These are phyloP conservation scores for Annulohypoxylon bovei DNA, from an alignment of 495 filamentous ascomycete genomes.

Conservation along the genomic window DNA sequence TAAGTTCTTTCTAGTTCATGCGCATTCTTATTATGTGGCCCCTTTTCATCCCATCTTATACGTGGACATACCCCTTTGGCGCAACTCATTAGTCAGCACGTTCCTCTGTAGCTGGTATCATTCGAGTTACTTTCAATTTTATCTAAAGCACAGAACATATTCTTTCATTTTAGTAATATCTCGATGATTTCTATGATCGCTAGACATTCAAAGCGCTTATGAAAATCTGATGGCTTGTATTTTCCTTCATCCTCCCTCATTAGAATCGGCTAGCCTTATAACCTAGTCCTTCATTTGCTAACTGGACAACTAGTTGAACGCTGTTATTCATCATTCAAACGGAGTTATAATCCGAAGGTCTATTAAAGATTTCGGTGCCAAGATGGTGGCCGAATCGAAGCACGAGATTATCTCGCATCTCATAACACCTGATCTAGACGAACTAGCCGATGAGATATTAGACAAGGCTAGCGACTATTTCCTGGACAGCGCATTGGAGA, in stretches of 20 bases:
- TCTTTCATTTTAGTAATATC: not conserved
- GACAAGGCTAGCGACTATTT: slow-evolving; percentile 56
- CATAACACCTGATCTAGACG: slow-evolving; percentile 48
- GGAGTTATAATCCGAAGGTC: slow-evolving; percentile 52
- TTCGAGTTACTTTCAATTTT: not conserved
- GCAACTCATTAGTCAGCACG: not conserved
- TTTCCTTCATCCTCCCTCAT: not conserved
- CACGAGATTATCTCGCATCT: slow-evolving; percentile 54
- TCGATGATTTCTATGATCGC: not conserved
- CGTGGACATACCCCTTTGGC: not conserved
- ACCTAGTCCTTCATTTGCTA: not conserved
- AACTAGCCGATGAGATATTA: slow-evolving; percentile 52
- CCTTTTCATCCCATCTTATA: not conserved
- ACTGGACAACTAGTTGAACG: slow-evolving; percentile 52
- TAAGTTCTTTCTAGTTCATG: slow-evolving; percentile 44
- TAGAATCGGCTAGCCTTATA: not conserved
- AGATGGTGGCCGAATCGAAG: slow-evolving; percentile 55
- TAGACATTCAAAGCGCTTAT: not conserved
- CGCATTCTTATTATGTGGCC: not conserved
- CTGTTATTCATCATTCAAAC: slow-evolving; percentile 55
- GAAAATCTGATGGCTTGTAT: not conserved
- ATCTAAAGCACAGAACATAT: not conserved
- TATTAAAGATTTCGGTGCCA: slow-evolving; percentile 56
- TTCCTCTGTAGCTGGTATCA: not conserved
- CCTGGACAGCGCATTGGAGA: slow-evolving; percentile 57